phyloP scores from a whole-genome alignment of 148 eudicot species.

The Vaccinium myrtillus region DNA sequence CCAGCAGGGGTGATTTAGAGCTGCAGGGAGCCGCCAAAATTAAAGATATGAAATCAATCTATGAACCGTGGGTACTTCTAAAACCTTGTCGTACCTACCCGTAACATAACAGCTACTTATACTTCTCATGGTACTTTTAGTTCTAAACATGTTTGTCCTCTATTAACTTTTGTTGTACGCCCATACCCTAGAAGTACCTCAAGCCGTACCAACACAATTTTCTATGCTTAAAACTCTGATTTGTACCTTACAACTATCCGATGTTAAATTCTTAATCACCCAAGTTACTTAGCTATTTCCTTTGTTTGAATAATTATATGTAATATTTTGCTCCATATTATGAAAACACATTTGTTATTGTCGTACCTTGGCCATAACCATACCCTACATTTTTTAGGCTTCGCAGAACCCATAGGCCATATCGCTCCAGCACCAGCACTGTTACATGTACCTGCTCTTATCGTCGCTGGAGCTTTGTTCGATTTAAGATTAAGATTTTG shows the following conservation, averaged over 20 bases:
- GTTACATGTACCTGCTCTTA: too few relatives aligned
- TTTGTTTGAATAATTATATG: background rate
- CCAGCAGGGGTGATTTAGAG: background rate
- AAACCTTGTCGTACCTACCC: background rate
- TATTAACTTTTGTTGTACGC: too few relatives aligned
- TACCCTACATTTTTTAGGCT: too few relatives aligned
- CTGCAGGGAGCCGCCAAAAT: background rate
- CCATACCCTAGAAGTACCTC: background rate
- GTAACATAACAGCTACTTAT: background rate
- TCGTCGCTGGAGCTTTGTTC: too few relatives aligned
- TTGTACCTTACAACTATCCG: background rate
- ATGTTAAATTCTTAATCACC: background rate
- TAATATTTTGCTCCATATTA: background rate
- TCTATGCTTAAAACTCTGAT: background rate
- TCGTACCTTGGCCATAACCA: too few relatives aligned
- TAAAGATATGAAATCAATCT: background rate
- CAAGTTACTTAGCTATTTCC: background rate
- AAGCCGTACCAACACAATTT: background rate
- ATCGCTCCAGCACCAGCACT: too few relatives aligned
- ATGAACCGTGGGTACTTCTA: background rate
- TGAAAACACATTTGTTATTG: too few relatives aligned
- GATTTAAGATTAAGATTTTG: too few relatives aligned
- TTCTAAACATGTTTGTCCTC: too few relatives aligned
- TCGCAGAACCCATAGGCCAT: too few relatives aligned
- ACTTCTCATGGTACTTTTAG: background rate